Conservation (phyloP, 805 yeast genomes). For the Kuraishia ogatae region DNA sequence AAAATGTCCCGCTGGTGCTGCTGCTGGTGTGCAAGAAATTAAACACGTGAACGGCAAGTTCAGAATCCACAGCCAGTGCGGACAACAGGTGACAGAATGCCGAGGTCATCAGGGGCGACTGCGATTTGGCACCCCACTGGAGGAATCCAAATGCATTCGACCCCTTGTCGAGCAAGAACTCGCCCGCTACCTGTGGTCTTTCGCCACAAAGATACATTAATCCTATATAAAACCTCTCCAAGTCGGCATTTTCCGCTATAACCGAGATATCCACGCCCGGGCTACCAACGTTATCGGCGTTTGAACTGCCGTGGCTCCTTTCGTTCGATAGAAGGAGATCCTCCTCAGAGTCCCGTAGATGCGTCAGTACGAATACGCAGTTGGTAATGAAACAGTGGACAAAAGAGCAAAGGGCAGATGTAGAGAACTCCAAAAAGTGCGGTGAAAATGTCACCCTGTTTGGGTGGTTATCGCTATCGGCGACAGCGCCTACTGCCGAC, state of each 20-base stretch:
- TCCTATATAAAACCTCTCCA: constrained; percentile 79
- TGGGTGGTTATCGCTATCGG: neutral
- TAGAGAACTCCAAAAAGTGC: constrained; percentile 26
- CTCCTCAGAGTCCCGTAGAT: constrained; percentile 65
- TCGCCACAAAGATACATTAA: constrained; percentile 59
- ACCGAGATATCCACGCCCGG: neutral
- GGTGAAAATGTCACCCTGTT: neutral
- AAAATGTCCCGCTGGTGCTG: constrained; percentile 5
- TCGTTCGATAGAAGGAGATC: constrained; percentile 54
- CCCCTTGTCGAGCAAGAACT: constrained; percentile 63
- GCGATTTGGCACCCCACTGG: constrained; percentile 77
- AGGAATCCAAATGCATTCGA: constrained; percentile 72
- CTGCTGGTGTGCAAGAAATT: constrained; percentile 33
- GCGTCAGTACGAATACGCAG: constrained; percentile 58
- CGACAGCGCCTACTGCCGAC: constrained; percentile 1
- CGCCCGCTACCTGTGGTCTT: constrained; percentile 46
- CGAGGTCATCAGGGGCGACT: constrained; percentile 74
- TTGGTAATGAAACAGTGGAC: constrained; percentile 49
- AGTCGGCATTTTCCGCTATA: constrained; percentile 66
- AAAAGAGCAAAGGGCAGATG: constrained; percentile 38
- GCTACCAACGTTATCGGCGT: constrained; percentile 32
- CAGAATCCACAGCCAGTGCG: constrained; percentile 56
- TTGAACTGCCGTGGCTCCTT: neutral
- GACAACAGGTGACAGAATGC: constrained; percentile 75
- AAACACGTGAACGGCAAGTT: constrained; percentile 42